These are phyloP conservation scores for Vitis hybrid DNA, from an alignment of 177 flowering plant genomes.

Conservation along the genomic window DNA sequence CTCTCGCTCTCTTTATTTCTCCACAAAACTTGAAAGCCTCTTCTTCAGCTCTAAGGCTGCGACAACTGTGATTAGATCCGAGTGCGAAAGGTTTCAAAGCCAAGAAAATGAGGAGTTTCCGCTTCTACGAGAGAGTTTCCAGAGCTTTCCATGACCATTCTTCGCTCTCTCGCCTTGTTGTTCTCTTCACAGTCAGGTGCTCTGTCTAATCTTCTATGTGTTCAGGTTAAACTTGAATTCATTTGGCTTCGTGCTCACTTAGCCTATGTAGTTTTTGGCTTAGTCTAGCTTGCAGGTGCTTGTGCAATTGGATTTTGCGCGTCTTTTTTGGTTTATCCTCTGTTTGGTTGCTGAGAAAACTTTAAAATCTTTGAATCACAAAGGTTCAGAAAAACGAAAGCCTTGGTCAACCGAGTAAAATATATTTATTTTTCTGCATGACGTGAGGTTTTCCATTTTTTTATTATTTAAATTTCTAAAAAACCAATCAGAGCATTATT, in stretches of 20 bases:
- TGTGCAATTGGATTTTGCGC: too few species aligned
- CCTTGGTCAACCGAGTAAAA: too few species aligned
- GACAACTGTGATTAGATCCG: not conserved
- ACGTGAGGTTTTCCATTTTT: too few species aligned
- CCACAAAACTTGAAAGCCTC: not conserved
- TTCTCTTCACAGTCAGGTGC: conserved; percentile 41
- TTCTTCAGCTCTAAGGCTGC: not conserved
- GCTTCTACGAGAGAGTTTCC: conserved; percentile 32
- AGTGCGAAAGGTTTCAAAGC: not conserved
- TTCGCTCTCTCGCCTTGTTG: conserved; percentile 29
- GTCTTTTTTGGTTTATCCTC: not conserved
- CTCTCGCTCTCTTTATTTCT: conserved; percentile 2
- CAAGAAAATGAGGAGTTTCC: conserved; percentile 24
- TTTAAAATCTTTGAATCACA: not conserved
- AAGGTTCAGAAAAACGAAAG: too few species aligned
- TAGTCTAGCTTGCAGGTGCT: too few species aligned
- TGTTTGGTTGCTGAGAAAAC: not conserved
- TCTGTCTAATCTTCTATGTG: not conserved
- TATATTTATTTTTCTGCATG: too few species aligned
- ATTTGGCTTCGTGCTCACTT: not conserved
- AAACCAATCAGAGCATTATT: too few species aligned
- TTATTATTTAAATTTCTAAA: too few species aligned
- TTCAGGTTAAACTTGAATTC: not conserved
- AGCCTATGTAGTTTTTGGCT: not conserved
- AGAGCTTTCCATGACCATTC: conserved; percentile 44